Evolutionary conservation across 352 stramenopile genomes (phyloP), one percentile per base, ranked within the genome.

Genomic region (Globisporangium acanthophoron): DNA sequence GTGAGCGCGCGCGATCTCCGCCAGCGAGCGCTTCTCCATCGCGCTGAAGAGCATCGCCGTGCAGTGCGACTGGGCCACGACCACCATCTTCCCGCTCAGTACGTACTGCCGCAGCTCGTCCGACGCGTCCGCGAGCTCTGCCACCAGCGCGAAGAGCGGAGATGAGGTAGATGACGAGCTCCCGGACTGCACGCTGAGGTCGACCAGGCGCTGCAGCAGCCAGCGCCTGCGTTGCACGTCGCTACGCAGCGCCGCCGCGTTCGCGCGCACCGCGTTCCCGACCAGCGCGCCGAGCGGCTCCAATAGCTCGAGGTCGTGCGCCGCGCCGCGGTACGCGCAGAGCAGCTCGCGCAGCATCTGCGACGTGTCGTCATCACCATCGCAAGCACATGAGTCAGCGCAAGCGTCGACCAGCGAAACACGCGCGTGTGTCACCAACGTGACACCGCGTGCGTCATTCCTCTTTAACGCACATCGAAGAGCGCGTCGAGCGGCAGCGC

Each of bases 401-500:
- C 21, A 24, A 24, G 21, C 21, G 21, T 24, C 21, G 21, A 24
- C 21, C 21, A 24, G 21, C 21, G 21, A 24, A 24, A 24, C 21
- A 24, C 21, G 21, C 21, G 21, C 21, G 21, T 1, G 21, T 1
- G 21, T 24, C 21, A 24, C 21, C 21, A 24, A 24, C 21, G 21
- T 24, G 21, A 24, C 21, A 1, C 21, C 21, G 21, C 0, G 21
- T 24, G 21, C 21, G 21, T 24, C 21, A 24, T 24, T 24, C 21
- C 21, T 24, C 21, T 24, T 24, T 24, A 24, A 43, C 52, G 35
- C 39, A 80, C 67, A 52, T 78, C 70, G 48, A 80, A 78, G 0
- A 90, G 54, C n/a, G 68, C 69, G 41, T 80, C 61, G 24, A 70
- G 70, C 5, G 79, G 78, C 31, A 90, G 52, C 16, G 75, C 64